Percentiles rank a stretch among this genome's conserved stretches.
phyloP scores from a whole-genome alignment of 139 green algal species.

The Tetradesmus lagerheimii region DNA sequence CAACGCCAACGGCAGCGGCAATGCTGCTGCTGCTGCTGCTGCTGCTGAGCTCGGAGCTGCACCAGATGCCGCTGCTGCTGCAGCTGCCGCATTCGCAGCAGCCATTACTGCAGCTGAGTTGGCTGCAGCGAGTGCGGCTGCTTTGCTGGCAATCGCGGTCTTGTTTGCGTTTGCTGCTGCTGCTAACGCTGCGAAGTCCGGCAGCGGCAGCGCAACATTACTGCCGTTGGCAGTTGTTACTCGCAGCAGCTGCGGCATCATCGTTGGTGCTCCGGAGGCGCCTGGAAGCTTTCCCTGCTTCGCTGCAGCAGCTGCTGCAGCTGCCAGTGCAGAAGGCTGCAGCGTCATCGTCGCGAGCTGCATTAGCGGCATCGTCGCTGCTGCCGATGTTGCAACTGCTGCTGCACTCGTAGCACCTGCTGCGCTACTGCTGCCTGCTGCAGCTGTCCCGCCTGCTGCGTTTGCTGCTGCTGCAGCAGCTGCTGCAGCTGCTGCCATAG shows the following conservation, averaged over 20 bases:
- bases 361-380: neutral
- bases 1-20: neutral
- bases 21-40: neutral
- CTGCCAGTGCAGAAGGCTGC: slow-evolving; percentile 35
- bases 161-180: slow-evolving; percentile 35
- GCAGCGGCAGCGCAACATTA: slow-evolving; percentile 13
- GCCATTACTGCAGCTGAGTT: neutral
- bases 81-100: slow-evolving; percentile 7
- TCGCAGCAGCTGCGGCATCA: slow-evolving; percentile 30
- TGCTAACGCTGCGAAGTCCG: slow-evolving; percentile 36
- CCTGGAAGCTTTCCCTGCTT: slow-evolving; percentile 2
- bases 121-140: slow-evolving; percentile 27
- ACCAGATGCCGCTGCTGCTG: slow-evolving; percentile 11
- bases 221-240: slow-evolving; percentile 10
- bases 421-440: slow-evolving; percentile 16
- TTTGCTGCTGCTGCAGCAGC: neutral
- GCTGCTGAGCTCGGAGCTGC: neutral
- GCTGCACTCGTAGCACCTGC: neutral
- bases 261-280: neutral
- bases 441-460: neutral
- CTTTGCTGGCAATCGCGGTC: slow-evolving; percentile 8
- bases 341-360: slow-evolving; percentile 44
- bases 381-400: neutral
- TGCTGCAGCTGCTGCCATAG: slow-evolving; percentile 1
- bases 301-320: slow-evolving; percentile 34